Evolutionary conservation across 345 rosid species (phyloP), one percentile per base, ranked within the genome.

Genomic region (Boechera divaricarpa): DNA sequence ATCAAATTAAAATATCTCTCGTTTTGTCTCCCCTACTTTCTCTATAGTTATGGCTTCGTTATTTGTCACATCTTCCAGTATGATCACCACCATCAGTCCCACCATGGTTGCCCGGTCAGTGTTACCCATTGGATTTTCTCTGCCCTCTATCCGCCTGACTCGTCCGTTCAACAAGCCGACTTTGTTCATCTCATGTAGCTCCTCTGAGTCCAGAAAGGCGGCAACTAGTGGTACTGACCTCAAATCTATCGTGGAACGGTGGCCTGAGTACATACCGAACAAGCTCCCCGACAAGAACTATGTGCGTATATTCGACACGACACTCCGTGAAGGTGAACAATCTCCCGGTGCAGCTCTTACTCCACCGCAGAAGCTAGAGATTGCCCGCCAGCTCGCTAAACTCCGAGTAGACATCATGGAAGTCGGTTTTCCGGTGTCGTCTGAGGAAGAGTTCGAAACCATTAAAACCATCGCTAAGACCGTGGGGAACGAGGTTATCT

Each of bases 291-390:
- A 89, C 79, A 90, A 94, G 48, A 76, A 76, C 51, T 92, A 92
- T 57, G 94, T 94, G 48, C 97, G 98, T 73, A 63, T 92, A 56
- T 89, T 94, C 64, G 98, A 94, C 82, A 94, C 98, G 64, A 94
- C 98, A 33, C 98, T 92, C 75, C 97, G 98, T 42, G 98, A 94
- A 61, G 98, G 98, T 29, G 98, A 94, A 76, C 98, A 92, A 82
- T 85, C 98, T 70, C 98, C 98, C 0, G 98, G 98, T 75, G 98
- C 92, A 78, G 81, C 97, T 10, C 80, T 94, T 49, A 90, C 97
- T 16, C 86, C 98, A 58, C 86, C 90, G 69, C 93, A 92, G 82
- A 92, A 92, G 79, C 84, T 92, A 5, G 87, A 85, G 80, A 90
- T 94, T 31, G 97, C 98, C 6, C 85, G 90, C 24, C 91, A 92